A percentile compares a stretch with the other conserved stretches of the same genome.
phyloP scores from a whole-genome alignment of 768 basidiomycete species.

The Neoboletus brunneissimus region DNA sequence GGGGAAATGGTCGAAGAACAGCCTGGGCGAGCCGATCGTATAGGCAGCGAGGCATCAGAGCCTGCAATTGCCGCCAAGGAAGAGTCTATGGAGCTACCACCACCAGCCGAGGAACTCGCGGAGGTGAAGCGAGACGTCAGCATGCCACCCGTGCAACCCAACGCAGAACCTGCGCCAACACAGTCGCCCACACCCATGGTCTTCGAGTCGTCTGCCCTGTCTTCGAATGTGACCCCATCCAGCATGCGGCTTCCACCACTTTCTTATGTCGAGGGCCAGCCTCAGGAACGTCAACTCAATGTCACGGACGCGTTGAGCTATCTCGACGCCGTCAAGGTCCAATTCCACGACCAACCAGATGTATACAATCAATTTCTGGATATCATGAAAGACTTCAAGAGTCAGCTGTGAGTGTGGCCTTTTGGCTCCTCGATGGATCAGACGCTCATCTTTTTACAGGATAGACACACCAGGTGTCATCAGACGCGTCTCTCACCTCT shows the following conservation, averaged over 20 bases:
- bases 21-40: slow-evolving; percentile 9
- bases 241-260: slow-evolving; percentile 20
- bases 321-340: slow-evolving; percentile 61
- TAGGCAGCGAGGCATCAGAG: neutral
- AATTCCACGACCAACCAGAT: slow-evolving; percentile 56
- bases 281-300: slow-evolving; percentile 47
- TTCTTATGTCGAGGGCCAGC: slow-evolving; percentile 26
- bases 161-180: slow-evolving; percentile 6
- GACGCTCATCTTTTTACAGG: slow-evolving; percentile 39
- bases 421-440: neutral
- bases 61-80: slow-evolving; percentile 1
- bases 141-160: slow-evolving; percentile 19
- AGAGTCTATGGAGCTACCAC: slow-evolving; percentile 5
- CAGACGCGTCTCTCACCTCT: slow-evolving; percentile 88
- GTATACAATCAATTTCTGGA: slow-evolving; percentile 64
- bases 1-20: slow-evolving; percentile 15
- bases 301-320: slow-evolving; percentile 63
- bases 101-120: slow-evolving; percentile 11
- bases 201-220: slow-evolving; percentile 7
- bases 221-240: slow-evolving; percentile 1
- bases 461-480: slow-evolving; percentile 99
- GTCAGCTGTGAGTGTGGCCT: slow-evolving; percentile 45
- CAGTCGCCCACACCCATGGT: slow-evolving; percentile 14
- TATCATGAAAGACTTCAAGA: slow-evolving; percentile 77
- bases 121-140: slow-evolving; percentile 26